Evolutionary conservation across 2,329 filamentous ascomycete species (phyloP), one percentile per base, ranked within the genome.

Genomic region (Colletotrichum melonis): DNA sequence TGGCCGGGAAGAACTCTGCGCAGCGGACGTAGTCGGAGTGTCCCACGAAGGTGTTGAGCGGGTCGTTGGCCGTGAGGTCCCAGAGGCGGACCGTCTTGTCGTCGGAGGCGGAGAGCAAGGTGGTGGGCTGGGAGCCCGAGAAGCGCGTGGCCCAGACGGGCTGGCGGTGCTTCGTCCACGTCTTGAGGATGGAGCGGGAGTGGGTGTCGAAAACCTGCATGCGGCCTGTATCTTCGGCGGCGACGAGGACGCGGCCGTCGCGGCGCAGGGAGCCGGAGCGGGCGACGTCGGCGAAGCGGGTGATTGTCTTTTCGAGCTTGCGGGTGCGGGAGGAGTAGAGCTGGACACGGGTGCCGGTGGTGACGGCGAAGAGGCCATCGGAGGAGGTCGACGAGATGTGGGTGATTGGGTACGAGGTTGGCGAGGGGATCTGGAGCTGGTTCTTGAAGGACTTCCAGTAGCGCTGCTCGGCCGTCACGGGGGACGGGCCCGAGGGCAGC

Each of bases 391-490:
- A 81, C 63, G 94, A 95, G 82, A 99, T 97, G 82, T 97, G 92
- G 42, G 95, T 98, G 79, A 99, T 91, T 58, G 95, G 93, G 81
- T 94, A 95, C 80, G 94, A 94, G 76, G 97, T 95, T 76, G 95
- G 95, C 75, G 96, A 97, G 58, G 97, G 94, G 75, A 98, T 92
- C 74, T 96, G 92, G 71, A 97, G 91, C 76, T 95, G 94, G 77
- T 95, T 97, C 85, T 94, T 95, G 87, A 99, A 99, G 14, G 93
- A 93, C 81, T 93, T 93, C 97, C 97, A 99, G 88, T 98, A 98
- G 76, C 92, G 90, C 85, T 98, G 95, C 86, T 99, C 97, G 38
- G 95, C 92, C 6, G 96, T 98, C 60, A 96, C 85, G 67, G 94
- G 93, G 54, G 93, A 92, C 70, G 95, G 95, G 63, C 94, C 94